These are phyloP conservation scores for Fremontodendron californicum DNA, from an alignment of 345 rosid species.

Conservation along the genomic window DNA sequence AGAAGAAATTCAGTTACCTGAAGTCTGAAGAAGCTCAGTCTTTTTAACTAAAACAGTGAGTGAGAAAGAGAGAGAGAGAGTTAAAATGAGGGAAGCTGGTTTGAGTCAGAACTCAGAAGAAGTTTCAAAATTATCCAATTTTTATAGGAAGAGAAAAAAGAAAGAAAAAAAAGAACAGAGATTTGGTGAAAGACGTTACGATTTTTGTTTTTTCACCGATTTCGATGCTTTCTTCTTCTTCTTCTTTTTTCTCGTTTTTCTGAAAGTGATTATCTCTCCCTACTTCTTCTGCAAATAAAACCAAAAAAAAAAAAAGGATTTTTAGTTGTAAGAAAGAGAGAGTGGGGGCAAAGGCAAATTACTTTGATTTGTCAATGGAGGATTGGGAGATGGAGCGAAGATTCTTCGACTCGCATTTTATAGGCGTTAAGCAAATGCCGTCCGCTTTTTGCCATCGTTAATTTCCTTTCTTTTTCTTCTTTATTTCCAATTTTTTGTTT, in stretches of 20 bases:
- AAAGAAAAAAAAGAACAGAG: neutral
- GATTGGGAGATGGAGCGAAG: conserved; percentile 9
- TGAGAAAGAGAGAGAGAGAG: neutral
- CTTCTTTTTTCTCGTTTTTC: neutral
- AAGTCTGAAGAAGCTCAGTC: neutral
- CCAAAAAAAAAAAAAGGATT: neutral
- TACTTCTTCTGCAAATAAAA: neutral
- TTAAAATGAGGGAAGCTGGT: neutral
- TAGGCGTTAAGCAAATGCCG: conserved; percentile 5
- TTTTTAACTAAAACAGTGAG: neutral
- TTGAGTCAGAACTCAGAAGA: neutral
- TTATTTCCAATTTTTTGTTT: neutral
- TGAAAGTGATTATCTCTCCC: neutral
- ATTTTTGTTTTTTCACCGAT: conserved; percentile 4
- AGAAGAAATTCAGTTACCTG: neutral
- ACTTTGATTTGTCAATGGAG: conserved; percentile 9
- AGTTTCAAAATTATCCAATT: neutral
- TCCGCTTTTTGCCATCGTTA: neutral
- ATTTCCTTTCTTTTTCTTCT: neutral
- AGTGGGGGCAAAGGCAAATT: neutral
- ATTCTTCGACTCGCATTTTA: conserved; percentile 15
- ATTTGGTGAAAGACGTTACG: conserved; percentile 12
- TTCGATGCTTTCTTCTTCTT: neutral
- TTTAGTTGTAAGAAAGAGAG: neutral
- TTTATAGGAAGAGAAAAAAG: neutral